These are phyloP conservation scores for Scheffersomyces segobiensis DNA, from an alignment of 1,139 yeast genomes.

Conservation along the genomic window DNA sequence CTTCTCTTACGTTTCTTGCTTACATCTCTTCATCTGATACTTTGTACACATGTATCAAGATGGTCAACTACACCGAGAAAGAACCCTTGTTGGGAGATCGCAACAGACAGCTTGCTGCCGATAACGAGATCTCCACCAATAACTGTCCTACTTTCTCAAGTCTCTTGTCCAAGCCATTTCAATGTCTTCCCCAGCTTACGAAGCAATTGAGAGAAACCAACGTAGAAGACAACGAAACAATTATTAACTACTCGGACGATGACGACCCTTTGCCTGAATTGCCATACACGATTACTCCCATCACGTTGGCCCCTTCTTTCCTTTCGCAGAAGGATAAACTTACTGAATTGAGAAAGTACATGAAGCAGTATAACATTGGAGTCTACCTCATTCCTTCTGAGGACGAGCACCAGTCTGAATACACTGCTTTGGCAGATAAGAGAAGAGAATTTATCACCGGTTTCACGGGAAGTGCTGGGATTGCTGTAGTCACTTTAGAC, in stretches of 20 bases:
- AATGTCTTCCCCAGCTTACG: slow-evolving; percentile 22
- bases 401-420: slow-evolving; percentile 60
- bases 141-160: slow-evolving; percentile 23
- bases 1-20: background rate
- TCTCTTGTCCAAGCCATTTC: slow-evolving; percentile 25
- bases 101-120: slow-evolving; percentile 4
- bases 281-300: slow-evolving; percentile 20
- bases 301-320: slow-evolving; percentile 9
- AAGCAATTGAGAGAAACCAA: slow-evolving; percentile 2
- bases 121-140: slow-evolving; percentile 15
- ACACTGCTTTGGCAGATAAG: slow-evolving; percentile 51
- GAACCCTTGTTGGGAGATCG: slow-evolving; percentile 20
- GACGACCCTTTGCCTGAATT: slow-evolving; percentile 26
- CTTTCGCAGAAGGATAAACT: slow-evolving; percentile 26
- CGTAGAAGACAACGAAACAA: slow-evolving; percentile 10
- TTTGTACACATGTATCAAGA: background rate
- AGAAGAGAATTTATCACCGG: slow-evolving; percentile 53
- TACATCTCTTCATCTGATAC: background rate
- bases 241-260: slow-evolving; percentile 20
- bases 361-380: slow-evolving; percentile 43
- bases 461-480: slow-evolving; percentile 60
- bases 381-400: slow-evolving; percentile 60
- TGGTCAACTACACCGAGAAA: slow-evolving; percentile 13
- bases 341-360: slow-evolving; percentile 33
- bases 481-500: slow-evolving; percentile 49